Percentiles rank a stretch among this genome's conserved stretches.
phyloP scores from a whole-genome alignment of 192 early-diverging fungal species.

The Diversispora eburnea region DNA sequence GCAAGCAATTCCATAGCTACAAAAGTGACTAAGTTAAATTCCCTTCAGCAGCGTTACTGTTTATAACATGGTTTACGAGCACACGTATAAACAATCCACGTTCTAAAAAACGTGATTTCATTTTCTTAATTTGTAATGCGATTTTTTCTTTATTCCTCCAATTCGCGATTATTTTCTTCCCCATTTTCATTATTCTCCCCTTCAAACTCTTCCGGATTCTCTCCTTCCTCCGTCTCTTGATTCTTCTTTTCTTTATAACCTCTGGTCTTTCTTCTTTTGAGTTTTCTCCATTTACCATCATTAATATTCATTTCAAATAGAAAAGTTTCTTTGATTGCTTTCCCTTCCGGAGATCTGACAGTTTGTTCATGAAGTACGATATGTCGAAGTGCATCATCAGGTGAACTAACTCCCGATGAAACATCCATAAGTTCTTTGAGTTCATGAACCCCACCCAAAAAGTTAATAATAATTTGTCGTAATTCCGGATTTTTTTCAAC shows the following conservation, averaged over 20 bases:
- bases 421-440: background rate
- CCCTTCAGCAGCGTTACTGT: too few relatives aligned
- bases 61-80: too few relatives aligned
- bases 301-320: constrained; percentile 26
- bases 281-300: constrained; percentile 22
- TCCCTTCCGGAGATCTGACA: background rate
- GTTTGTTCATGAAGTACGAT: constrained; percentile 12
- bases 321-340: constrained; percentile 23
- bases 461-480: constrained; percentile 10
- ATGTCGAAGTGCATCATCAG: background rate
- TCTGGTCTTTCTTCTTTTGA: constrained; percentile 24
- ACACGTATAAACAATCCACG: too few relatives aligned
- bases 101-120: too few relatives aligned
- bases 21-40: too few relatives aligned
- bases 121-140: too few relatives aligned
- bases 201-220: too few relatives aligned
- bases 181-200: too few relatives aligned
- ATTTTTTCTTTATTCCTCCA: too few relatives aligned
- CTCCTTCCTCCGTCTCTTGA: too few relatives aligned
- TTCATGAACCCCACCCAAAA: constrained; percentile 9
- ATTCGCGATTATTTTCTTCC: too few relatives aligned
- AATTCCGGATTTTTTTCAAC: background rate
- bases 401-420: background rate
- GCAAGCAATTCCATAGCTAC: too few relatives aligned
- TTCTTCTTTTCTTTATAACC: background rate